These are phyloP conservation scores for Penicillium vulpinum DNA, from an alignment of 2,329 filamentous ascomycete species.

Conservation along the genomic window DNA sequence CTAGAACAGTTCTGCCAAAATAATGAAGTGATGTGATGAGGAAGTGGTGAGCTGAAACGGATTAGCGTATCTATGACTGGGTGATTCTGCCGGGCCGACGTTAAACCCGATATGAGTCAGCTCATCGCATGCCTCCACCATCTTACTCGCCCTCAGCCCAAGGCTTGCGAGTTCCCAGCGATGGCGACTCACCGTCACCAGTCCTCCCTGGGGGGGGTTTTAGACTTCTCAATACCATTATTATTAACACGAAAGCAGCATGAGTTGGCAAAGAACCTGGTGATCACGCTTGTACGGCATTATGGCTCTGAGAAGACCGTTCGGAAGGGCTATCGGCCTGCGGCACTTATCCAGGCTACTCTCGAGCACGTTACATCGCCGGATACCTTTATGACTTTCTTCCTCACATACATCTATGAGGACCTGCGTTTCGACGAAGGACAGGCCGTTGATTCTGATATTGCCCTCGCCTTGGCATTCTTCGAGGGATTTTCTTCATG, in stretches of 20 bases:
- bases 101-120: conserved; percentile 1
- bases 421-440: not conserved
- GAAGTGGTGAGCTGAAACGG: too few relatives aligned
- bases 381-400: not conserved
- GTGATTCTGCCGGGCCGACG: conserved; percentile 11
- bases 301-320: not conserved
- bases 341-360: not conserved
- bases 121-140: not conserved
- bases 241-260: not conserved
- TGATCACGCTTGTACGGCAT: not conserved
- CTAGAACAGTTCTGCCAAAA: too few relatives aligned
- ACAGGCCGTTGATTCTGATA: not conserved
- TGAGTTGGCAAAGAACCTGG: not conserved
- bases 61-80: too few relatives aligned
- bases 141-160: too few relatives aligned
- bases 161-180: too few relatives aligned
- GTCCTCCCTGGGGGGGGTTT: not conserved
- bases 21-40: too few relatives aligned
- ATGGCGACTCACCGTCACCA: not conserved
- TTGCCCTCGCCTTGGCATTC: not conserved
- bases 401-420: not conserved
- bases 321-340: not conserved
- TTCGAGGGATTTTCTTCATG: not conserved
- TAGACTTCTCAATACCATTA: not conserved
- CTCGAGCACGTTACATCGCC: not conserved